phyloP scores from a whole-genome alignment of 2,329 filamentous ascomycete genomes.

The Dactylellina sp. region DNA sequence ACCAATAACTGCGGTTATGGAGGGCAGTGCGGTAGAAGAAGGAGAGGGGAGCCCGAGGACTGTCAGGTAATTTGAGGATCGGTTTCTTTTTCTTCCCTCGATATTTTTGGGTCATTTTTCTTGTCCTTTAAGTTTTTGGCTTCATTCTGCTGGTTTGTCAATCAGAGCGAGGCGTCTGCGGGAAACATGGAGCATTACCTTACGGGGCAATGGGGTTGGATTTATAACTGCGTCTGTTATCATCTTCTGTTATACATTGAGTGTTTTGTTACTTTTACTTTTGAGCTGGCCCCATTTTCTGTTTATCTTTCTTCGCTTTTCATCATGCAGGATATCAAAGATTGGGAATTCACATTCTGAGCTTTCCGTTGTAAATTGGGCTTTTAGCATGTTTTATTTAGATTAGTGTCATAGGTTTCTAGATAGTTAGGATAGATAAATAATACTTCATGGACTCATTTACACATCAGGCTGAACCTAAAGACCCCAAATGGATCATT shows the following conservation, averaged over 20 bases:
- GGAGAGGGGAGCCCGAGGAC: conserved; percentile 19
- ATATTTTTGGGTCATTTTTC: background rate
- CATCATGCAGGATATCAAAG: conserved; percentile 21
- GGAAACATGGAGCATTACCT: conserved; percentile 2
- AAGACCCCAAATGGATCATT: no score
- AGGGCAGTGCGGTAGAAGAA: conserved; percentile 48
- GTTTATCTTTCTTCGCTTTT: background rate
- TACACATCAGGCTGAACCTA: no score
- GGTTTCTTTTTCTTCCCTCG: background rate
- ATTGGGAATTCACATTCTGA: conserved; percentile 7
- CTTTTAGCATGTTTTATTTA: background rate
- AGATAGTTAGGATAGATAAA: background rate
- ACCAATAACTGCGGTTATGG: conserved; percentile 25
- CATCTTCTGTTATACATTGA: background rate
- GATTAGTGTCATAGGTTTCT: background rate
- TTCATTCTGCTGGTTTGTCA: conserved; percentile 10
- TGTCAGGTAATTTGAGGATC: background rate
- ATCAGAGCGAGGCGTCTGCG: conserved; percentile 24
- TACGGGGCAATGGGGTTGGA: background rate
- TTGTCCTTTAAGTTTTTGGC: no score
- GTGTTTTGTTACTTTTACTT: background rate
- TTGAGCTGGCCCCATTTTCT: background rate
- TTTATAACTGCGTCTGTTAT: background rate
- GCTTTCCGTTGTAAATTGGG: background rate
- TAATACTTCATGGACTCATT: background rate